Conservation (phyloP, 805 yeast genomes). For the Candida xyloterini region DNA sequence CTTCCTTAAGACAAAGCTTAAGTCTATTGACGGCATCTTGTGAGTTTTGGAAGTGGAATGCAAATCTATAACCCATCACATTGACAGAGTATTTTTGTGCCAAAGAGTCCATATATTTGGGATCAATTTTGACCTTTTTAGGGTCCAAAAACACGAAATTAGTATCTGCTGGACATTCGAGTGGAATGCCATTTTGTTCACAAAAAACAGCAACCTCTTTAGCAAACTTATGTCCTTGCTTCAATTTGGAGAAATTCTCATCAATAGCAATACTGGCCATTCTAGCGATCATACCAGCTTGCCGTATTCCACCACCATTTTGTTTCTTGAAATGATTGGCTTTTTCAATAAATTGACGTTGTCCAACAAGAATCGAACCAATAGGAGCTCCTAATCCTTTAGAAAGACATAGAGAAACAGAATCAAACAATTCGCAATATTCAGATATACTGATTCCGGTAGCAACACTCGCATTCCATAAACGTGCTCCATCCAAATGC, state of each 20-base stretch:
- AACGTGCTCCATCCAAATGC: constrained; percentile 89
- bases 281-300: constrained; percentile 71
- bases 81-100: constrained; percentile 60
- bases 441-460: constrained; percentile 66
- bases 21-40: constrained; percentile 52
- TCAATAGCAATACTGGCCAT: constrained; percentile 78
- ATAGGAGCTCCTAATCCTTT: constrained; percentile 90
- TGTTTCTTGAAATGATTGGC: constrained; percentile 85
- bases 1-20: constrained; percentile 54
- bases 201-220: constrained; percentile 50
- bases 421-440: constrained; percentile 74
- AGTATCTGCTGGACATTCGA: constrained; percentile 73
- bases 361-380: constrained; percentile 81
- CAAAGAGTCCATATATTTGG: constrained; percentile 44
- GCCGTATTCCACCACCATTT: constrained; percentile 89
- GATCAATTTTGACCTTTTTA: constrained; percentile 49
- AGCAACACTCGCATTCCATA: constrained; percentile 80
- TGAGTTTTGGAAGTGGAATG: constrained; percentile 71
- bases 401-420: constrained; percentile 80
- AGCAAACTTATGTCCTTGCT: constrained; percentile 46
- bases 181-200: constrained; percentile 46
- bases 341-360: constrained; percentile 51
- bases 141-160: constrained; percentile 77
- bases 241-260: constrained; percentile 59
- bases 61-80: constrained; percentile 70